phyloP scores from a whole-genome alignment of 148 eudicot genomes.

The Cornus kousa region DNA sequence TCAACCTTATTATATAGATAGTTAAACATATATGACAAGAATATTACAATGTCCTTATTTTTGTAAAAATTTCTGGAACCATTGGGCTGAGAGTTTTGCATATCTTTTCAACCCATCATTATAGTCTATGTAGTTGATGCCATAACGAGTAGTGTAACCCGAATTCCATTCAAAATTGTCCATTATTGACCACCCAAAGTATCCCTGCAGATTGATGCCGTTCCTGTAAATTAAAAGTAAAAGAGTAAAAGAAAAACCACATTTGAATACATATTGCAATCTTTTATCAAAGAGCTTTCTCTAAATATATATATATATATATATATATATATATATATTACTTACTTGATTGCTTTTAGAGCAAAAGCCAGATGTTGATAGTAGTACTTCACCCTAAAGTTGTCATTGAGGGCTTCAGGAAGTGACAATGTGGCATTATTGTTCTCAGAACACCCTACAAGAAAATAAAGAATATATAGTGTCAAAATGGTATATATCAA shows the following conservation, averaged over 20 bases:
- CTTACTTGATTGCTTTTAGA: background rate
- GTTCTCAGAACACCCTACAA: background rate
- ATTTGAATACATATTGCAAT: no score
- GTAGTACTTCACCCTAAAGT: background rate
- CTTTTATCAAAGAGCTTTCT: no score
- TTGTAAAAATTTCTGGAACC: slow-evolving; percentile 5
- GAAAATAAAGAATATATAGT: background rate
- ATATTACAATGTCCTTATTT: background rate
- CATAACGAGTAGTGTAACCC: slow-evolving; percentile 13
- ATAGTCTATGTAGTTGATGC: slow-evolving; percentile 10
- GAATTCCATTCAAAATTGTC: slow-evolving; percentile 16
- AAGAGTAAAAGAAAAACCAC: background rate
- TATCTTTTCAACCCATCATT: slow-evolving; percentile 1
- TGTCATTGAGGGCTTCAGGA: background rate
- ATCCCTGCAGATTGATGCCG: slow-evolving; percentile 2
- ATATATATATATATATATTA: no score
- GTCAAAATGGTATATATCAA: background rate
- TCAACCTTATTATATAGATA: background rate
- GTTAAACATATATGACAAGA: no score
- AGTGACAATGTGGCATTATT: background rate
- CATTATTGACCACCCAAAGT: slow-evolving; percentile 11
- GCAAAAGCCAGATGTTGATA: background rate
- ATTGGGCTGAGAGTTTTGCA: slow-evolving; percentile 4
- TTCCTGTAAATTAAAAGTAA: background rate
- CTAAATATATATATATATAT: no score